Percentiles rank a stretch among this genome's conserved stretches.
Conservation (phyloP, 768 basidiomycete genomes). For the Amanita polypyramis region DNA sequence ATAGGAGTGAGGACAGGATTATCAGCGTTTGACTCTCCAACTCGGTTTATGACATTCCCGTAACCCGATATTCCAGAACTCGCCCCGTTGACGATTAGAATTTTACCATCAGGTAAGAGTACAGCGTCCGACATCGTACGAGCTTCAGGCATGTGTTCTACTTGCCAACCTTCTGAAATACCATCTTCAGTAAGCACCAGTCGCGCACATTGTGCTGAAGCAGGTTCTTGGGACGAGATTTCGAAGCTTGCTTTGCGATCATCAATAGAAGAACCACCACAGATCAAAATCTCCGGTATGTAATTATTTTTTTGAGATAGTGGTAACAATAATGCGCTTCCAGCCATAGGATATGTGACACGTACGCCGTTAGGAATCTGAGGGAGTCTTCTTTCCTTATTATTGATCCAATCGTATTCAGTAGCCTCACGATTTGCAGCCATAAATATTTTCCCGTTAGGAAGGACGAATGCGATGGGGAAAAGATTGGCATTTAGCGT, state of each 20-base stretch:
- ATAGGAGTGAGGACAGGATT: constrained; percentile 59
- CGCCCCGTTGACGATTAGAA: constrained; percentile 72
- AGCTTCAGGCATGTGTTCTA: constrained; percentile 65
- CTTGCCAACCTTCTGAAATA: constrained; percentile 60
- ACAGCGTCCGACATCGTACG: constrained; percentile 78
- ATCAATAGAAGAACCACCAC: constrained; percentile 63
- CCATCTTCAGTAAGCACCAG: constrained; percentile 55
- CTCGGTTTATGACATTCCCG: constrained; percentile 57
- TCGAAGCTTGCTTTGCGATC: constrained; percentile 49
- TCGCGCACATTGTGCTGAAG: constrained; percentile 65
- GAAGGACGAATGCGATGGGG: constrained; percentile 63
- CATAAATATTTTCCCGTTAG: constrained; percentile 61
- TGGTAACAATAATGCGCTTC: constrained; percentile 64
- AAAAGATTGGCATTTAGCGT: constrained; percentile 80
- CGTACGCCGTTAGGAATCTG: constrained; percentile 67
- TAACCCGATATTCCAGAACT: constrained; percentile 68
- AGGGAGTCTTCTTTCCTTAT: constrained; percentile 54
- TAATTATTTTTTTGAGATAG: constrained; percentile 53
- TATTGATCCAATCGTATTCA: constrained; percentile 66
- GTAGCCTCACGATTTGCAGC: constrained; percentile 73
- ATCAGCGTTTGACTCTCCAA: constrained; percentile 73
- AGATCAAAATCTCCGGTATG: constrained; percentile 59
- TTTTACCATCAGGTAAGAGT: constrained; percentile 64
- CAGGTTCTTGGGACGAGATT: constrained; percentile 63
- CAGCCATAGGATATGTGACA: constrained; percentile 78